Evolutionary conservation across 306 rosid species (phyloP), one percentile per base, ranked within the genome.

Genomic region (Alnus glutinosa): DNA sequence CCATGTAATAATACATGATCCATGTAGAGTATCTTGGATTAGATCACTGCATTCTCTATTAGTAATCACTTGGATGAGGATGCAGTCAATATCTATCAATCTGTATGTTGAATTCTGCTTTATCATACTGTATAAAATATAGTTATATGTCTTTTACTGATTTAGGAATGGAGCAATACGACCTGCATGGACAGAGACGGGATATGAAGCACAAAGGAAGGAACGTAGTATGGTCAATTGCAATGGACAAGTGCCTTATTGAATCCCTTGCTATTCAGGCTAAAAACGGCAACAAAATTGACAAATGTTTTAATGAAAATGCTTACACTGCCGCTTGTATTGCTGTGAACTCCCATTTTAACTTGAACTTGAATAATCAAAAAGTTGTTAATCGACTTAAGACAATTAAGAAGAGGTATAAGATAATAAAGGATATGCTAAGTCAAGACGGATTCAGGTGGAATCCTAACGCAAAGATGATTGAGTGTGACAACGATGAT

Each of bases 221-320:
- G 85, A 92, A 92, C 79, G 95, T 92, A 78, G 93, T 92, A 55
- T 92, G 97, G 97, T 92, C 97, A 80, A 75, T 77, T 80, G 91
- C 90, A 68, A 92, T 92, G 93, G 97, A 90, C 77, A 90, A 86
- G 86, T 92, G 95, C 76, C 86, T 92, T 37, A 90, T 89, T 76
- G 92, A 90, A 86, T 81, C 92, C 69, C 89, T 92, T 82, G 89
- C 91, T 34, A 73, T 90, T 86, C 95, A 92, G 81, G 97, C 95
- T 55, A 90, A 71, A 82, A 80, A 78, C 18, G 95, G 97, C 82
- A 92, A 92, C 83, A 92, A 86, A 87, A 85, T 92, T 39, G 95
- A 90, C 54, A 92, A 89, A 86, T 90, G 92, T 86, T 92, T 87
- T 79, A 92, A 89, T 81, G 97, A 92, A 82, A 89, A 89, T 80